Evolutionary conservation across 805 yeast genomes (phyloP).

Genomic region (Teunomyces tritomae): DNA sequence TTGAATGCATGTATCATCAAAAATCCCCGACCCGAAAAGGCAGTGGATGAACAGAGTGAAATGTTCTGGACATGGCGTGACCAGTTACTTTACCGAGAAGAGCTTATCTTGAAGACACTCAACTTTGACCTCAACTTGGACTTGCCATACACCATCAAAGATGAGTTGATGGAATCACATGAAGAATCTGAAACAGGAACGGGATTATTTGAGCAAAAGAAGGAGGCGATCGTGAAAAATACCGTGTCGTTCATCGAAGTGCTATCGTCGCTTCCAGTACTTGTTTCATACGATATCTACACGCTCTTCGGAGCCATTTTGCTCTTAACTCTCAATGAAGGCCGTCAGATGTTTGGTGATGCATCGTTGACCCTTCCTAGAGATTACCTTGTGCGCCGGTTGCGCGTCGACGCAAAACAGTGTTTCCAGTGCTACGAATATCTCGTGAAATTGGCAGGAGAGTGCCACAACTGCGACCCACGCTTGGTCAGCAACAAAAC

Average conservation of each 20-base stretch:
- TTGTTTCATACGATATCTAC: constrained; percentile 32
- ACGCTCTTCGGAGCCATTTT: constrained; percentile 32
- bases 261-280: constrained; percentile 36
- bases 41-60: constrained; percentile 39
- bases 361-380: constrained; percentile 17
- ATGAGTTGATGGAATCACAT: constrained; percentile 14
- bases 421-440: constrained; percentile 28
- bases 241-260: constrained; percentile 36
- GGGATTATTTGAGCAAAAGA: constrained; percentile 13
- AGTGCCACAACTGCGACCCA: constrained; percentile 20
- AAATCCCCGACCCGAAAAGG: constrained; percentile 24
- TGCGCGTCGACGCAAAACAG: constrained; percentile 12
- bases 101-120: constrained; percentile 34
- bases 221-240: constrained; percentile 23
- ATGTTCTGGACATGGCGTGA: constrained; percentile 46
- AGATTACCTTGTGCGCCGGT: constrained; percentile 13
- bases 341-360: constrained; percentile 14
- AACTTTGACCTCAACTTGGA: constrained; percentile 39
- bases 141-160: constrained; percentile 38
- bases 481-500: constrained; percentile 21
- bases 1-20: constrained; percentile 34
- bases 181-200: neutral
- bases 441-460: constrained; percentile 20
- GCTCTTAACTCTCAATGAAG: constrained; percentile 22
- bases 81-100: constrained; percentile 42